A percentile compares a stretch with the other conserved stretches of the same genome.
These are phyloP conservation scores for Tolypocladium capitatum DNA, from an alignment of 2,329 filamentous ascomycete species.

Conservation along the genomic window DNA sequence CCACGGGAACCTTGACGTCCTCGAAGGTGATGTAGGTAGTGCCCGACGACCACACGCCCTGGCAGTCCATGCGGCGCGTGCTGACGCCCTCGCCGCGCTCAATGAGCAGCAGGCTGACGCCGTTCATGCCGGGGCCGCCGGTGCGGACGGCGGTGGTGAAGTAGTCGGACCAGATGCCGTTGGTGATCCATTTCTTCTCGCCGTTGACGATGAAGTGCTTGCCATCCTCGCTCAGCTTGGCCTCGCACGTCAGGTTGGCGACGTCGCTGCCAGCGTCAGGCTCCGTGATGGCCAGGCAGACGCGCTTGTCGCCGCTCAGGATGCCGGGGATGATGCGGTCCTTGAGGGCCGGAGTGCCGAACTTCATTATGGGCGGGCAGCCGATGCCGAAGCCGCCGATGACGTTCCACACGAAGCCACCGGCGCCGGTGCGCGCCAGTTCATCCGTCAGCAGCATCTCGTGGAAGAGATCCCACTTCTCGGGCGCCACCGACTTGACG, in stretches of 20 bases:
- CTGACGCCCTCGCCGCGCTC: conserved; percentile 81
- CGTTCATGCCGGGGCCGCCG: conserved; percentile 80
- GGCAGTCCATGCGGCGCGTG: conserved; percentile 94
- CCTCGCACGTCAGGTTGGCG: conserved; percentile 89
- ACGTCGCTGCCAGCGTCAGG: conserved; percentile 92
- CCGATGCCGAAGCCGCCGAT: conserved; percentile 96
- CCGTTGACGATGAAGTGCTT: conserved; percentile 99
- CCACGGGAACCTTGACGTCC: conserved; percentile 98
- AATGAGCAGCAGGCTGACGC: conserved; percentile 80
- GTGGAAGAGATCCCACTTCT: conserved; percentile 98
- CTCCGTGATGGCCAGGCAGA: conserved; percentile 95
- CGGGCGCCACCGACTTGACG: conserved; percentile 65
- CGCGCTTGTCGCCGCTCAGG: conserved; percentile 84
- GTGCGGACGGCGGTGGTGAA: conserved; percentile 95
- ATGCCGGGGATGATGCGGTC: conserved; percentile 83
- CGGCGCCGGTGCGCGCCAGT: conserved; percentile 74
- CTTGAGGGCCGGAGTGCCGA: conserved; percentile 72
- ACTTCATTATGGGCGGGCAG: conserved; percentile 81
- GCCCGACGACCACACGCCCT: conserved; percentile 89
- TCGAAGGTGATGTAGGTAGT: conserved; percentile 98
- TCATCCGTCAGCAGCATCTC: conserved; percentile 94
- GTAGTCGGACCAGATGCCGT: conserved; percentile 93
- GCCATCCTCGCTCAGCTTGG: conserved; percentile 85
- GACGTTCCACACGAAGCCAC: conserved; percentile 93
- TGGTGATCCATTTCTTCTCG: conserved; percentile 99